These are phyloP conservation scores for Gossypium raimondii DNA, from an alignment of 345 rosid species.

Conservation along the genomic window DNA sequence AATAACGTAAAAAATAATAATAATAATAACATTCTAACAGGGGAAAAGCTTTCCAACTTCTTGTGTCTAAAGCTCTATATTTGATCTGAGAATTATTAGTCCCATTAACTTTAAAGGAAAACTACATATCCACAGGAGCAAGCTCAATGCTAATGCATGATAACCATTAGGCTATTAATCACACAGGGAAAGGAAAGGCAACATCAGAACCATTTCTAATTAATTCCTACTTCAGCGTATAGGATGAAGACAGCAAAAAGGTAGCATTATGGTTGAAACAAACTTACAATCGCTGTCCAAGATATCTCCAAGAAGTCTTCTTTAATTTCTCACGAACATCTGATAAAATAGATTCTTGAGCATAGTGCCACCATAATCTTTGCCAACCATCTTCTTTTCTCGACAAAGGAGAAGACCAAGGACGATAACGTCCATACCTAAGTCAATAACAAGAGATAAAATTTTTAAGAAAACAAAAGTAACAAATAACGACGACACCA, in stretches of 20 bases:
- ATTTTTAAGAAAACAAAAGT: conserved; percentile 7
- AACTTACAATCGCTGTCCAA: conserved; percentile 74
- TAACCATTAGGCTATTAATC: not conserved
- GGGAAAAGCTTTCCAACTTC: not conserved
- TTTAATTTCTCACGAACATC: conserved; percentile 68
- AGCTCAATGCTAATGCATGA: not conserved
- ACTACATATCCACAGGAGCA: too few relatives aligned
- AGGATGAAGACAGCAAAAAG: not conserved
- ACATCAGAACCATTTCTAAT: not conserved
- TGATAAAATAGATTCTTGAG: conserved; percentile 66
- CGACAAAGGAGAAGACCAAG: conserved; percentile 48
- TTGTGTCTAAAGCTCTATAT: not conserved
- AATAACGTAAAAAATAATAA: not conserved
- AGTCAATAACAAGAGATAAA: conserved; percentile 10
- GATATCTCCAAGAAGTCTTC: conserved; percentile 84
- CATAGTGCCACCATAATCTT: conserved; percentile 85
- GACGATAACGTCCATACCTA: conserved; percentile 93
- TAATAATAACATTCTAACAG: not conserved
- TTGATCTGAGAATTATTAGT: conserved; percentile 1
- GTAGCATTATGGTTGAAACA: conserved; percentile 1
- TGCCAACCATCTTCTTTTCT: conserved; percentile 72
- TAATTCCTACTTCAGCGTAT: not conserved
- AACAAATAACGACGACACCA: not conserved
- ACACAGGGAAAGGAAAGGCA: not conserved
- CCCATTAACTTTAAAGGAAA: not conserved